Evolutionary conservation across 192 early-diverging fungal species (phyloP), one percentile per base, ranked within the genome.

Genomic region (Lobosporangium transversale): DNA sequence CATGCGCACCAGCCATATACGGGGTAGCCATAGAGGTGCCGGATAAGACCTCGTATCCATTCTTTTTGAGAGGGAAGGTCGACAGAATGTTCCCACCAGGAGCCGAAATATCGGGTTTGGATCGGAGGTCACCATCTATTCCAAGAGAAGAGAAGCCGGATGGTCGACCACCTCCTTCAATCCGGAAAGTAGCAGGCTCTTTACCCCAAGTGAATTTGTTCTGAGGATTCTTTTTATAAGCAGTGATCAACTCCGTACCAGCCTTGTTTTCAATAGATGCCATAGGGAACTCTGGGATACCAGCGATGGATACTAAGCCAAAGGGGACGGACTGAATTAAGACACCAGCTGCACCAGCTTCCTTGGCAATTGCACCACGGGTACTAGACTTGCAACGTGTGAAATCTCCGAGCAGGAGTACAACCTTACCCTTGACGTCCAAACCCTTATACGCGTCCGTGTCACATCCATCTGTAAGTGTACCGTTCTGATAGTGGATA

Each of bases 121-220:
- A 55, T n/a, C 84, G 67, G 37, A 95, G 78, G 50, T 93, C 86
- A 21, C 82, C 82, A 53, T 85, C 89, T 0, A 90, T 84, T 29
- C 95, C 95, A 53, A 83, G 85, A 32, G 90, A 91, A 12, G 91
- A 90, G 62, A 92, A 94, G 50, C 59, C 61, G 18, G 93, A 93
- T 14, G 92, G 79, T 15, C 80, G 87, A 45, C 88, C 88, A 33
- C 79, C 82, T 33, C 57, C 62, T 43, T 64, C 53, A 49, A 45
- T 45, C 2, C 17, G 21, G 40, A 65, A 49, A 36, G 36, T 66
- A 30, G n/a, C 45, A 4, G 36, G 33, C 4, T 20, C 14, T 14
- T 55, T 43, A 54, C 31, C 47, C 49, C 59, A 81, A 14, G 52
- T 48, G 12, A 66, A 44, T 1, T 18, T 35, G 31, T n/a, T 53